Conservation (phyloP, 2,329 filamentous ascomycete species). For the Colletotrichum horii region DNA sequence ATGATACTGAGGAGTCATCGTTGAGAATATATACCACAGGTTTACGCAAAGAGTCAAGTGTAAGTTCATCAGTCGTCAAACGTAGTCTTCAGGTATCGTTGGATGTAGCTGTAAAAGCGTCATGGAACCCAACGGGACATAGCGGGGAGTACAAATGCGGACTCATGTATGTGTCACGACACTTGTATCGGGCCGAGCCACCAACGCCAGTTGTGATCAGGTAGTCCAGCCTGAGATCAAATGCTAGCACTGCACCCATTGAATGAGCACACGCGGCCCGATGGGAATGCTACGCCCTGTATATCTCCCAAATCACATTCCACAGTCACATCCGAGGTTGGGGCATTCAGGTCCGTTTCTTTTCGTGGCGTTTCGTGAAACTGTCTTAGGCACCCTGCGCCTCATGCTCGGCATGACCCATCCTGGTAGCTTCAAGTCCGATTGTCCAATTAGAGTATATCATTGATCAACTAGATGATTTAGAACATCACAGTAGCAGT, state of each 20-base stretch:
- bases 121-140: too few relatives aligned
- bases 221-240: background rate
- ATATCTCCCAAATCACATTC: background rate
- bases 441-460: background rate
- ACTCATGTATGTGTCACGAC: background rate
- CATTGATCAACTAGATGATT: background rate
- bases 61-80: too few relatives aligned
- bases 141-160: background rate
- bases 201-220: background rate
- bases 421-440: background rate
- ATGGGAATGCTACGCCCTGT: background rate
- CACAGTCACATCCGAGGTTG: background rate
- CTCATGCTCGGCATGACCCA: background rate
- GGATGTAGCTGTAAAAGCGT: too few relatives aligned
- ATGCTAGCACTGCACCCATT: background rate
- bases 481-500: background rate
- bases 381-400: background rate
- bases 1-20: too few relatives aligned
- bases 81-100: too few relatives aligned
- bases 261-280: background rate
- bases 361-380: background rate
- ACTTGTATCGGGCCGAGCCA: background rate
- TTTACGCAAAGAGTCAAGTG: too few relatives aligned
- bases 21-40: too few relatives aligned
- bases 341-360: background rate